These are phyloP conservation scores for Agaricus subrufescens DNA, from an alignment of 768 basidiomycete genomes.

Conservation along the genomic window DNA sequence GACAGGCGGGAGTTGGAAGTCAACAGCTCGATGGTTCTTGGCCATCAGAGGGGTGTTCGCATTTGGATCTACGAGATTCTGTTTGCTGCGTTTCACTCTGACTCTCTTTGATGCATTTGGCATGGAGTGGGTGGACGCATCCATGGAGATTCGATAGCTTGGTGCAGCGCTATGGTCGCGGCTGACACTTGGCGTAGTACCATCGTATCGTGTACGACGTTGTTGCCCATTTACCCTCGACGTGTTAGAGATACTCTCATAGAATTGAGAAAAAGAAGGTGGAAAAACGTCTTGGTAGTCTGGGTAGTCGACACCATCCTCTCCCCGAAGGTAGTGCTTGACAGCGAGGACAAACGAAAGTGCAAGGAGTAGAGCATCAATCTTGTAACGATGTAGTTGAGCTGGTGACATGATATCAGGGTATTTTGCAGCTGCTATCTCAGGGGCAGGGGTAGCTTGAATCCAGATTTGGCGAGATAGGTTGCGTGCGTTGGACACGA, in stretches of 20 bases:
- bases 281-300: conserved; percentile 72
- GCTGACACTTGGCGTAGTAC: conserved; percentile 26
- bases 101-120: conserved; percentile 64
- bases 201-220: conserved; percentile 36
- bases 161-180: conserved; percentile 20
- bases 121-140: conserved; percentile 20
- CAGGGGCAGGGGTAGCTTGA: conserved; percentile 59
- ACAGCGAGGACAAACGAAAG: conserved; percentile 70
- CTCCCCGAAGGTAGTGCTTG: conserved; percentile 81
- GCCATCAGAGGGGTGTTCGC: conserved; percentile 59
- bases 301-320: conserved; percentile 66
- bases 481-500: conserved; percentile 73
- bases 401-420: conserved; percentile 36
- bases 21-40: conserved; percentile 47
- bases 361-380: conserved; percentile 62
- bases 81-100: conserved; percentile 68
- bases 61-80: conserved; percentile 29
- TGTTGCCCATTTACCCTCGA: conserved; percentile 8
- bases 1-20: conserved; percentile 55
- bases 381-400: conserved; percentile 63
- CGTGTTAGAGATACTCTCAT: conserved; percentile 37
- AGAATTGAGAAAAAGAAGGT: conserved; percentile 45
- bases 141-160: conserved; percentile 34
- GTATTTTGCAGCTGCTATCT: conserved; percentile 42
- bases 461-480: conserved; percentile 79